Evolutionary conservation across 169 alveolate species (phyloP), one percentile per base, ranked within the genome.

Genomic region (Plasmodium vinckei): DNA sequence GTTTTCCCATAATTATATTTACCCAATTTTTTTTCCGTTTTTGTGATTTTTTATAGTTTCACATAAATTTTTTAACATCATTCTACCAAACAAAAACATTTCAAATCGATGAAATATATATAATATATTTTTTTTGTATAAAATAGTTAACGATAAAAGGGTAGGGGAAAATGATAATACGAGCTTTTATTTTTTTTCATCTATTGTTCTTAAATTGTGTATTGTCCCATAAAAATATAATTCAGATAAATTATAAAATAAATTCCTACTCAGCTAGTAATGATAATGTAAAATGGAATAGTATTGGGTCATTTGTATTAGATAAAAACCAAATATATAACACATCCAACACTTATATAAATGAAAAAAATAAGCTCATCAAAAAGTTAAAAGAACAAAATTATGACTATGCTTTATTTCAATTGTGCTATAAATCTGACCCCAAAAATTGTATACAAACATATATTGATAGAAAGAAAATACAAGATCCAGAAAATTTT

Each of bases 341-440:
- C 64, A 73, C 73, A n/a, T 73, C 88, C 7, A 73, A 73, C 63
- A 7, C 59, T 1, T 61, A 73, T 73, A 63, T 61, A 46, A 67
- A 73, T 21, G 88, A 73, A 61, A 73, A 61, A 54, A 68, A 47
- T 44, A 73, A 73, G 49, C 60, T 73, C 13, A 13, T 73, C 10
- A 65, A 73, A 53, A 63, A 73, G 25, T n/a, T 73, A 63, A 19
- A 27, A 7, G 57, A 9, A 23, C 25, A 17, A 15, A 57, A 73
- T 47, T 73, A 60, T 46, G 88, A 73, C 6, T 73, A 73, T 53
- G 88, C 46, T 39, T 54, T 73, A 73, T 73, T 73, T 73, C 88
- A 54, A 61, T 17, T 73, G 25, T 73, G 88, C 44, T 63, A 73
- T 51, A 49, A 72, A 17, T 7, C 71, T 33, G 44, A 61, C 9